A percentile compares a stretch with the other conserved stretches of the same genome.
phyloP scores from a whole-genome alignment of 129 eudicot species.

The Flaveria robusta region DNA sequence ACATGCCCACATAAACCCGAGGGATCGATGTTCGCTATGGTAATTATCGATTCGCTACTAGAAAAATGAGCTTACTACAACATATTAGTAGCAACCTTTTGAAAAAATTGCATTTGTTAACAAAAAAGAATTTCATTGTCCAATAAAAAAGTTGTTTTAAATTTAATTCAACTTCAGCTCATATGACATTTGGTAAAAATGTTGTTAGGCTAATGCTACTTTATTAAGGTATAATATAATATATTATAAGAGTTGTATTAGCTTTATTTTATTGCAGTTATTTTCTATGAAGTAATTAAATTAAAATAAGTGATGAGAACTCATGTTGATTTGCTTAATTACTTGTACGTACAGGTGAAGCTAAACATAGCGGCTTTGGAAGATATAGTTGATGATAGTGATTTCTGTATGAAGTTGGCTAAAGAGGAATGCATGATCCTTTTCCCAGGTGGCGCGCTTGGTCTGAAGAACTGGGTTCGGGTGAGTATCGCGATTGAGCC shows the following conservation, averaged over 20 bases:
- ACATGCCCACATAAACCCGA: conserved; percentile 54
- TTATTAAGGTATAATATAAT: no score
- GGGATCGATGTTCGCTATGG: conserved; percentile 62
- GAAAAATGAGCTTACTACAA: no score
- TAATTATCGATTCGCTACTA: neutral
- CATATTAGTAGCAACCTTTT: no score
- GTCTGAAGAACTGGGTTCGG: conserved; percentile 55
- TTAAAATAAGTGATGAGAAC: neutral
- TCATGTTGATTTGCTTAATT: neutral
- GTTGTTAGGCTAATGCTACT: no score
- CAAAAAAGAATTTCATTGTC: no score
- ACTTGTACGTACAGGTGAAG: conserved; percentile 44
- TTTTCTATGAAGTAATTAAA: neutral
- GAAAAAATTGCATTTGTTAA: no score
- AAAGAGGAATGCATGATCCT: conserved; percentile 59
- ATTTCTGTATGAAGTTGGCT: conserved; percentile 68
- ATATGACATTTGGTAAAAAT: no score
- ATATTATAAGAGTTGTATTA: no score
- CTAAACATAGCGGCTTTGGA: conserved; percentile 43
- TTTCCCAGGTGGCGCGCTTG: conserved; percentile 57
- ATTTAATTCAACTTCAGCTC: no score
- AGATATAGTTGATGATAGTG: conserved; percentile 53
- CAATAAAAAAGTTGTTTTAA: no score
- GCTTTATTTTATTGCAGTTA: no score
- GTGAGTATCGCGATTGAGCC: conserved; percentile 68